A percentile compares a stretch with the other conserved stretches of the same genome.
Evolutionary conservation across 257 asterid genomes (phyloP).

Genomic region (Capsicum rhomboideum): DNA sequence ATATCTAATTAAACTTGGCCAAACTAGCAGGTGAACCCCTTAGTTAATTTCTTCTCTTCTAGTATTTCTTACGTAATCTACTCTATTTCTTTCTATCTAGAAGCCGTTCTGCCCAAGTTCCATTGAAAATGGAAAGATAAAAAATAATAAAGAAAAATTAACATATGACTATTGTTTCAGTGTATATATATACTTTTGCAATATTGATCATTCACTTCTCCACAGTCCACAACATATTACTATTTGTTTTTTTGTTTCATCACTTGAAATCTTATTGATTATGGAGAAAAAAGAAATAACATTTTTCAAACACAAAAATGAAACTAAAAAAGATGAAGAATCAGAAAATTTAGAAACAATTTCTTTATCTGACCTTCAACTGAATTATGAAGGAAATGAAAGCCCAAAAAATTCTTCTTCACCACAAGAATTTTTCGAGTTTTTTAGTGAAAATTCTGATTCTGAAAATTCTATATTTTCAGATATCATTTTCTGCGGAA

Average conservation of each 20-base stretch:
- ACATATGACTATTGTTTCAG: no score
- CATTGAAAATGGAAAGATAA: background rate
- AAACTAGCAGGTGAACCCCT: background rate
- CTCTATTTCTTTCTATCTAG: background rate
- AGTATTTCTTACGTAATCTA: no score
- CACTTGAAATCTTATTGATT: background rate
- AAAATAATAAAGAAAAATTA: background rate
- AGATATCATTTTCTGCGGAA: background rate
- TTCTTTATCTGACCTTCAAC: background rate
- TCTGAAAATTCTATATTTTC: background rate
- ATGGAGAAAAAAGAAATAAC: background rate
- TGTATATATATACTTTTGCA: background rate
- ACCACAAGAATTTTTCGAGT: background rate
- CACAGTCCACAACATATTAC: background rate
- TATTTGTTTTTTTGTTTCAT: background rate
- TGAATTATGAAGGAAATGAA: background rate
- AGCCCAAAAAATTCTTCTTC: background rate
- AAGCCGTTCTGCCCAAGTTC: background rate
- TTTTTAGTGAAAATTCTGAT: background rate
- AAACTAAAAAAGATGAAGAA: background rate
- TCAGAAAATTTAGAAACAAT: background rate
- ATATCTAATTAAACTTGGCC: no score
- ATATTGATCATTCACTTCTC: background rate
- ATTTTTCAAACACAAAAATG: background rate
- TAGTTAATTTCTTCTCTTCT: background rate